Base-by-base conservation (phyloP, 331 rosid species). In the Pyracantha coccinea region DNA sequence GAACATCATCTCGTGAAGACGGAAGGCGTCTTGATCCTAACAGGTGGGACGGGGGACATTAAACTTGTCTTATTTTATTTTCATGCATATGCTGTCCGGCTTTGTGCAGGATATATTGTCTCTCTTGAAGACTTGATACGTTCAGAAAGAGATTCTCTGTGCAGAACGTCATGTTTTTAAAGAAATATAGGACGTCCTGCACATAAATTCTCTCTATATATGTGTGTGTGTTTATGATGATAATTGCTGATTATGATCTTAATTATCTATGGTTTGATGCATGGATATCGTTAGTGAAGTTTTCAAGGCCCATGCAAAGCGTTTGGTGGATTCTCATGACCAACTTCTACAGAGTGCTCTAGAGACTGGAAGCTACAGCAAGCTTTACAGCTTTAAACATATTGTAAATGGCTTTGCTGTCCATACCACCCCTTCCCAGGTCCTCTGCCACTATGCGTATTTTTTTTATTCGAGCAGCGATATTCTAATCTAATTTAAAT, bases 391-490 rank as follows among this genome's bases (percentile, higher is more conserved):
- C 79, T 94, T 80, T 83, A 89, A 84, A 71, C 91, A 94, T 77
- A 47, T 86, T 7, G 62, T 89, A 33, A 94, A 89, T 66, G 99
- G 96, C 35, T 92, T 92, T 61, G 81, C 97, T 15, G 80, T 94
- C 29, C 90, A 88, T 81, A 87, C 96, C 68, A 88, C 87, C 24
- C 87, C 87, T 79, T 92, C 97, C 13, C 91, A 90, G 93, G 97
- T 92, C 66, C 59, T 28, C 75, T 38, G 10, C 45, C 58, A 20
- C 47, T 13, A 35, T 35, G 47, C 66, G 16, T 66, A 9, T 9
- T 14, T 50, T 14, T 45, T 50, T 50, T 50, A 16, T 16, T 50
- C 55, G 1, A 16, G 9, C 13, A 2, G 13, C 4, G 1, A 50
- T 50, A 50, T 16, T 16, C 8, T 16, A 16, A 50, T 1, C 4